Percentiles rank a stretch among this genome's conserved stretches.
Evolutionary conservation across 805 yeast species (phyloP).

Genomic region (Kuraishia ogatae): DNA sequence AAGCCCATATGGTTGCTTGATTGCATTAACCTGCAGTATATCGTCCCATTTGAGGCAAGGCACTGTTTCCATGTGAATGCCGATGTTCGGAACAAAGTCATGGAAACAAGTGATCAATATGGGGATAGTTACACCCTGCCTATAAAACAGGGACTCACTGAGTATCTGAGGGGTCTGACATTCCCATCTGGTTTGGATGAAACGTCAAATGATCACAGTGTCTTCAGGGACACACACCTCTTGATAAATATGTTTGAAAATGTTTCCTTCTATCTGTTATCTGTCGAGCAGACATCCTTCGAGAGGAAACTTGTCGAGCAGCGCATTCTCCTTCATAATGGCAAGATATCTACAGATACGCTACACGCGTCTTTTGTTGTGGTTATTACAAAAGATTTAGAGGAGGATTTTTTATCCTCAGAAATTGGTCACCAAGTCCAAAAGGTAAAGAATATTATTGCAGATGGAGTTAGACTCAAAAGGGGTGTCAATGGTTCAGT

Average conservation of each 20-base stretch:
- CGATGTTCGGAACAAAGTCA: conserved; percentile 15
- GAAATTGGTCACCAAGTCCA: neutral
- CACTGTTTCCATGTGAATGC: conserved; percentile 41
- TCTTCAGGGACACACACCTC: neutral
- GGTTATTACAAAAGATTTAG: conserved; percentile 2
- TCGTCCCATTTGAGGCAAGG: conserved; percentile 51
- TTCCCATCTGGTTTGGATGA: neutral
- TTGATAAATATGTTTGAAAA: conserved; percentile 1
- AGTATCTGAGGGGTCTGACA: conserved; percentile 8
- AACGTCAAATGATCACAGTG: neutral
- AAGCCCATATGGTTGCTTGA: conserved; percentile 69
- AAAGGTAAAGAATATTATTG: neutral
- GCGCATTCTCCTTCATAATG: conserved; percentile 1
- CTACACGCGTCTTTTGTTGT: neutral
- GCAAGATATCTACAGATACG: neutral
- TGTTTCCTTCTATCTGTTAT: conserved; percentile 1
- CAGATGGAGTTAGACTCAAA: neutral
- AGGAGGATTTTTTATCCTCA: conserved; percentile 3
- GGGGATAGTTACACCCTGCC: conserved; percentile 53
- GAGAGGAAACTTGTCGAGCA: conserved; percentile 3
- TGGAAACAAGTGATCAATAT: conserved; percentile 38
- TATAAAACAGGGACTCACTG: conserved; percentile 15
- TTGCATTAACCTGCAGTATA: conserved; percentile 33
- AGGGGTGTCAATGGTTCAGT: neutral
- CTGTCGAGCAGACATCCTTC: neutral